These are phyloP conservation scores for Ligustrum vulgare DNA, from an alignment of 257 asterid species.

Conservation along the genomic window DNA sequence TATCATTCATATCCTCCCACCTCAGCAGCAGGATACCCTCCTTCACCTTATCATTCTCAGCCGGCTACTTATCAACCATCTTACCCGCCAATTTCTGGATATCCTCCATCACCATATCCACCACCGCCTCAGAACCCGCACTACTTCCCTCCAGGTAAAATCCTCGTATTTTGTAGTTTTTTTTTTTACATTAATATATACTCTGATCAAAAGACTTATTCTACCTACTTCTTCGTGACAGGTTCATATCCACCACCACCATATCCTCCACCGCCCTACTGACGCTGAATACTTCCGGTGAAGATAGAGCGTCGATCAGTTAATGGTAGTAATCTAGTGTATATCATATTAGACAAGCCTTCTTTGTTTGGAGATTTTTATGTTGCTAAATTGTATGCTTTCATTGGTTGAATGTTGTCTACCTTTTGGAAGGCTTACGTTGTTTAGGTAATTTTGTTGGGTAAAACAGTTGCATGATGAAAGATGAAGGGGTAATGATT, in stretches of 20 bases:
- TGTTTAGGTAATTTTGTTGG: constrained; percentile 6
- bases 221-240: constrained; percentile 17
- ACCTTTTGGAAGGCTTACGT: constrained; percentile 7
- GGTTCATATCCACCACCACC: constrained; percentile 45
- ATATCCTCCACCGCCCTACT: constrained; percentile 51
- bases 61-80: constrained; percentile 40
- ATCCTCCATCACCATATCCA: constrained; percentile 41
- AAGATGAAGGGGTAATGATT: neutral
- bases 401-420: constrained; percentile 1
- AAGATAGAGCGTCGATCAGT: constrained; percentile 5
- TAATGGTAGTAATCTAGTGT: neutral
- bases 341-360: constrained; percentile 16
- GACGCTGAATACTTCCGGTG: constrained; percentile 5
- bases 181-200: neutral
- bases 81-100: constrained; percentile 32
- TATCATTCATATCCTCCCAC: constrained; percentile 40
- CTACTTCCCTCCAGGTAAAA: constrained; percentile 46
- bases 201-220: neutral
- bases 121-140: constrained; percentile 45
- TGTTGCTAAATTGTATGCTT: neutral
- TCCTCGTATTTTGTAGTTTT: neutral
- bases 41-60: constrained; percentile 38
- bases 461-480: neutral
- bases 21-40: constrained; percentile 44
- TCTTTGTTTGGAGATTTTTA: neutral